Evolutionary conservation across 73 alveolate species (phyloP), one percentile per base, ranked within the genome.

Genomic region (Paraurostyla sp.): DNA sequence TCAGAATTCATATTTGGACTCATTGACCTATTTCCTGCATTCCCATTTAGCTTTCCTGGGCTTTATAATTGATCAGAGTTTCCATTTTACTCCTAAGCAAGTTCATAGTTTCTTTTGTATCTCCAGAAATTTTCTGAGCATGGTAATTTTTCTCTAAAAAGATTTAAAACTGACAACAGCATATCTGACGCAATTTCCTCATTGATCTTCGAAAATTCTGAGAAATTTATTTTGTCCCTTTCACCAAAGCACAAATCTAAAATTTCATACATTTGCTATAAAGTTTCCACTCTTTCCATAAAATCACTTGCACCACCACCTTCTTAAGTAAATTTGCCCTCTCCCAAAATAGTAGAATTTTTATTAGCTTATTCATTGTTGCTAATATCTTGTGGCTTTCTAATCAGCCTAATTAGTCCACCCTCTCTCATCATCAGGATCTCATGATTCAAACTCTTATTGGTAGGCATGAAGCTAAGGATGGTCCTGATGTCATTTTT

Each of bases 401-500:
- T 43, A 9, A 43, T 22, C 20, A 69, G 22, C n/a, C 81, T 9
- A 54, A 23, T 54, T 16, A 54, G 58, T 63, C 36, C 81, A 63
- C 22, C 6, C n/a, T 7, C 9, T 22, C 9, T 38, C 9, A 20
- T 20, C 7, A 38, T 30, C 7, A 38, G 27, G 25, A 6, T 20
- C 9, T 29, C 81, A 16, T 16, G n/a, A n/a, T n/a, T n/a, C n/a
- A n/a, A n/a, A 57, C 36, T 49, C 2, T 68, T 49, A 23, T 16
- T 52, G 16, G 71, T 48, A 0, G 97, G 97, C 52, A 92, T 87
- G 76, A 71, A 93, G 0, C 92, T 60, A 71, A 92, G 76, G 18
- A 90, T 92, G 65, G 93, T 58, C 85, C 92, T 59, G 43, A 95
- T 92, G 81, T 95, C 98, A 32, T 89, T 93, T 51, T 93, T 94